Base-by-base conservation (phyloP, 768 basidiomycete species). In the Dacryopinax spathularia region DNA sequence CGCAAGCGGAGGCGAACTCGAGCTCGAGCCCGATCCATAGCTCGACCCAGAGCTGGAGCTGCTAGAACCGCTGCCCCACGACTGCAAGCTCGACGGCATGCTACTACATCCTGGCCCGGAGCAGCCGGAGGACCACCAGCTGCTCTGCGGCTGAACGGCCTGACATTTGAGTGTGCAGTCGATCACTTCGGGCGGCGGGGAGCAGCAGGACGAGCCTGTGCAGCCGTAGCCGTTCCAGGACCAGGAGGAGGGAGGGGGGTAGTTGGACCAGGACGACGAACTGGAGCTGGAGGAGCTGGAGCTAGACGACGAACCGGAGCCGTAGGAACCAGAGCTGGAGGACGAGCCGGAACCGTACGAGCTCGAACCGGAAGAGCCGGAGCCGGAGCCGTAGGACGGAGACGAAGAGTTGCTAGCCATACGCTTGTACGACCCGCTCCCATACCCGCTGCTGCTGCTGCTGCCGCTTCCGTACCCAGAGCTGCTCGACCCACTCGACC, bases 51-150 rank as follows among this genome's bases (percentile, higher is more conserved):
- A 5, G 13, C 13, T 15, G 25, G 43, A 44, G 13, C 10, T 6
- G 43, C 43, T 44, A n/a, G n/a, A n/a, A n/a, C n/a, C n/a, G 43
- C 48, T 31, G 48, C 48, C 48, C 48, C 48, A 56, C 5, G 13
- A 15, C 29, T 56, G 48, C 48, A 56, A 27, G 25, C 29, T 18
- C 48, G 48, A 5, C 48, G 48, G 25, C 29, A 56, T 22, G 48
- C 48, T 56, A 29, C 48, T 56, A 29, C 48, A 56, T 29, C 48
- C 48, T 29, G 48, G 48, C 13, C 48, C 48, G 3, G 48, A 56
- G 48, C 48, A 56, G 29, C 48, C 48, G 13, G 48, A 25, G 48
- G 48, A 56, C 48, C 48, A 56, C 48, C 48, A 56, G 48, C 13
- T 27, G 48, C 9, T 29, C 25, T 6, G 3, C 15, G 48, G 48